A percentile compares a stretch with the other conserved stretches of the same genome.
Conservation (phyloP, 331 rosid species). For the Pyrus hybrid region DNA sequence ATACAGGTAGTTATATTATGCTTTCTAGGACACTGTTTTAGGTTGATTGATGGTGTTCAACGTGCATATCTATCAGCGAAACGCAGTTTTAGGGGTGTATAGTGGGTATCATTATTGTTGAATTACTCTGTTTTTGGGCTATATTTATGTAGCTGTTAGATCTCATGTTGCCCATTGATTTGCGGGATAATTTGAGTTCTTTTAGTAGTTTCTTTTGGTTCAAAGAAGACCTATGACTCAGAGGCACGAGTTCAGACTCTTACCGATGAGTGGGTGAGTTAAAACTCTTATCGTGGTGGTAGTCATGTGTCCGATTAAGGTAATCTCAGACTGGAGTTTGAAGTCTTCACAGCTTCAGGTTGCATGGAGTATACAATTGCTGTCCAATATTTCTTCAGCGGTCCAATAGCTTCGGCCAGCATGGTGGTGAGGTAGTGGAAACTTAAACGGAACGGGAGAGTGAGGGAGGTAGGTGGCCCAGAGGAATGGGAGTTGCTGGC, state of each 20-base stretch:
- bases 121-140: background rate
- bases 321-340: background rate
- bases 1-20: background rate
- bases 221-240: background rate
- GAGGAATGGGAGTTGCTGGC: too few species aligned
- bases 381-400: background rate
- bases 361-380: background rate
- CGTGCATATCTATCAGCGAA: background rate
- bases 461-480: too few species aligned
- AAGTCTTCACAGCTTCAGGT: background rate
- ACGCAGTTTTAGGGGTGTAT: background rate
- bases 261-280: background rate
- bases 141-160: background rate
- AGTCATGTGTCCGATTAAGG: background rate
- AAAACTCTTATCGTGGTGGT: background rate
- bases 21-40: background rate
- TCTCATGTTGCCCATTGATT: background rate
- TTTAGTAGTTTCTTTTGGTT: background rate
- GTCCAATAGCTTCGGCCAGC: too few species aligned
- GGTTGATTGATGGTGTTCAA: background rate
- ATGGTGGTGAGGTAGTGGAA: too few species aligned
- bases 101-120: background rate
- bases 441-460: too few species aligned
- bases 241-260: background rate
- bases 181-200: background rate